Conservation (phyloP, 352 stramenopile species). For the Phytophthora boehmeriae region DNA sequence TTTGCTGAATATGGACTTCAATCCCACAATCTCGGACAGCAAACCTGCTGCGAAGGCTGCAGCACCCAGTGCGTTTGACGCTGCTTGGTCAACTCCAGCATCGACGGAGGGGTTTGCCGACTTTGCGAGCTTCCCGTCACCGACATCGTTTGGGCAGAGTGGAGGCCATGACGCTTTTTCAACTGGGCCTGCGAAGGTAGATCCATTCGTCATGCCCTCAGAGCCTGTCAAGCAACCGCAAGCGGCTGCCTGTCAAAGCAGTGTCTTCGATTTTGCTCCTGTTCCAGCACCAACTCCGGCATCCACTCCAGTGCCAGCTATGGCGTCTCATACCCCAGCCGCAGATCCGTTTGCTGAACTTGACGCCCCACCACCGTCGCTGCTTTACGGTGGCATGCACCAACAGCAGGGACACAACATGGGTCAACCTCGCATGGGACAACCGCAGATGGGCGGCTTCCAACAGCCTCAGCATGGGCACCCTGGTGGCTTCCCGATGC, state of each 20-base stretch:
- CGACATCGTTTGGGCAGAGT: constrained; percentile 28
- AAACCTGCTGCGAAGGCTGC: constrained; percentile 23
- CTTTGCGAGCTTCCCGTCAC: constrained; percentile 67
- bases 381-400: constrained; percentile 25
- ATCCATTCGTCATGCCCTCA: constrained; percentile 53
- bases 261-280: constrained; percentile 47
- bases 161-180: constrained; percentile 23
- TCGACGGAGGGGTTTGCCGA: constrained; percentile 54
- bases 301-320: constrained; percentile 13
- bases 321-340: constrained; percentile 22
- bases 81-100: constrained; percentile 21
- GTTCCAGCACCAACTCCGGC: neutral
- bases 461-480: constrained; percentile 21
- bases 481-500: constrained; percentile 24
- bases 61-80: constrained; percentile 23
- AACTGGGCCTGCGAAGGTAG: constrained; percentile 12
- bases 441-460: constrained; percentile 19
- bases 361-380: constrained; percentile 30
- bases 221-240: constrained; percentile 53
- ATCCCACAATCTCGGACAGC: constrained; percentile 50
- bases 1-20: constrained; percentile 75
- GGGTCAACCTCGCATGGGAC: constrained; percentile 14
- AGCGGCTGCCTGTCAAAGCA: constrained; percentile 9
- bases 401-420: constrained; percentile 28
- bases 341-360: constrained; percentile 63